Evolutionary conservation across 164 flowering plant genomes (phyloP).

Genomic region (Echeveria elegans): DNA sequence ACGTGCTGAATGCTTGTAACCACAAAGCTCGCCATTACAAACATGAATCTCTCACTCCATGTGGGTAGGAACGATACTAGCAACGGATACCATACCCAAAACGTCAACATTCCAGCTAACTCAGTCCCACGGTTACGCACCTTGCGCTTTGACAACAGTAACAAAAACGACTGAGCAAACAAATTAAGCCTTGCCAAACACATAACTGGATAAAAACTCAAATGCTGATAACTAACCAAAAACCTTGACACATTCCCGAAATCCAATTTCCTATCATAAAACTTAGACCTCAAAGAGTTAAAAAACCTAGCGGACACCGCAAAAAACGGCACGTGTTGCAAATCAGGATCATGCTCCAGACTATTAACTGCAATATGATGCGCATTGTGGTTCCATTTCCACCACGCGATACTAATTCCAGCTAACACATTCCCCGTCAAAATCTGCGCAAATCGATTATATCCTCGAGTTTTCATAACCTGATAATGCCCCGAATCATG

Average conservation of each 20-base stretch:
- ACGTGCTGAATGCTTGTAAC: conserved; percentile 12
- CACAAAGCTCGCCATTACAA: conserved; percentile 12
- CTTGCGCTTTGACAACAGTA: conserved; percentile 5
- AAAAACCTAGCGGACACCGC: conserved; percentile 10
- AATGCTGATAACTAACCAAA: conserved; percentile 11
- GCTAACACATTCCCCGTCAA: conserved; percentile 5
- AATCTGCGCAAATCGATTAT: conserved; percentile 9
- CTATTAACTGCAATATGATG: conserved; percentile 10
- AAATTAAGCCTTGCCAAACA: conserved; percentile 10
- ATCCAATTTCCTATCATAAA: conserved; percentile 7
- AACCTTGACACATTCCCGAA: conserved; percentile 2
- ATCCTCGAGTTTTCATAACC: conserved; percentile 5
- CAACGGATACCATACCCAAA: conserved; percentile 15
- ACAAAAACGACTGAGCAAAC: conserved; percentile 5
- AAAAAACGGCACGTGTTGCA: conserved; percentile 10
- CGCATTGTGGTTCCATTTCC: conserved; percentile 15
- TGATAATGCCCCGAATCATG: conserved; percentile 16
- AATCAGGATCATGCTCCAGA: conserved; percentile 10
- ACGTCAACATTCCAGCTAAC: conserved; percentile 3
- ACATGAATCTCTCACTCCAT: conserved; percentile 12
- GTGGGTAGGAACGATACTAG: conserved; percentile 10
- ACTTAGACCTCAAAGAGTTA: conserved; percentile 6
- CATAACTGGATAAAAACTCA: conserved; percentile 11
- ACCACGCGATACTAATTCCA: conserved; percentile 14
- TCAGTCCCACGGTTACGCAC: conserved; percentile 2